These are phyloP conservation scores for Xylariaceae sp. DNA, from an alignment of 2,329 filamentous ascomycete species.

Conservation along the genomic window DNA sequence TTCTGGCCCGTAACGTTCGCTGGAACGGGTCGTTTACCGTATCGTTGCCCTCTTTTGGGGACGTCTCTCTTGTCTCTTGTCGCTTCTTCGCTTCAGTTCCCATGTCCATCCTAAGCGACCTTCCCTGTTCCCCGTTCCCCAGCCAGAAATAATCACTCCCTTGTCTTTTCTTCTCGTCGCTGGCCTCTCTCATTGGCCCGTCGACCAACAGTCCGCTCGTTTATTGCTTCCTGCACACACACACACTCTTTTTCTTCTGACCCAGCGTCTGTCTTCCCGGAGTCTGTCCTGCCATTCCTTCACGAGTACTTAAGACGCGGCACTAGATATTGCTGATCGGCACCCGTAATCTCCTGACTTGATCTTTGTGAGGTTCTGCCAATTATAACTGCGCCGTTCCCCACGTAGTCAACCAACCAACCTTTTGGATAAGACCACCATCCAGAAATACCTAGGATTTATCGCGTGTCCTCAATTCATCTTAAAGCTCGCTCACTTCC, in stretches of 20 bases:
- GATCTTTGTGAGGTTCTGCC: neutral
- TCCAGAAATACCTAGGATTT: neutral
- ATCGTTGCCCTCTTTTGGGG: neutral
- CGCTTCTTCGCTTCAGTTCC: neutral
- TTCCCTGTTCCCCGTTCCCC: neutral
- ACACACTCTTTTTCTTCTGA: neutral
- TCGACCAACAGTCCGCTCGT: neutral
- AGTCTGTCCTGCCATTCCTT: neutral
- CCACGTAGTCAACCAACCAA: slow-evolving; percentile 1
- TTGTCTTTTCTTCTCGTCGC: neutral
- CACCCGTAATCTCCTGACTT: neutral
- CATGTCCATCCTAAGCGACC: neutral
- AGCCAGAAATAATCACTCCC: slow-evolving; percentile 1
- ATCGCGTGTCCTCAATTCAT: neutral
- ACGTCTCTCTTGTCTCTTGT: neutral
- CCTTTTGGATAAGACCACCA: neutral
- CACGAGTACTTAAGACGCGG: neutral
- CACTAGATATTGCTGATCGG: neutral
- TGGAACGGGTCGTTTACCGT: too few species aligned
- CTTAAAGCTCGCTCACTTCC: slow-evolving; percentile 1
- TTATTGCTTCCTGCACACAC: neutral
- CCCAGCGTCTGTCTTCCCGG: neutral
- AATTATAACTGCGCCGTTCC: slow-evolving; percentile 4
- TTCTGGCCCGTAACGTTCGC: neutral
- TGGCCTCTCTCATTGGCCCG: neutral